phyloP scores from a whole-genome alignment of 805 yeast species.

The Blastobotrys terrestris region DNA sequence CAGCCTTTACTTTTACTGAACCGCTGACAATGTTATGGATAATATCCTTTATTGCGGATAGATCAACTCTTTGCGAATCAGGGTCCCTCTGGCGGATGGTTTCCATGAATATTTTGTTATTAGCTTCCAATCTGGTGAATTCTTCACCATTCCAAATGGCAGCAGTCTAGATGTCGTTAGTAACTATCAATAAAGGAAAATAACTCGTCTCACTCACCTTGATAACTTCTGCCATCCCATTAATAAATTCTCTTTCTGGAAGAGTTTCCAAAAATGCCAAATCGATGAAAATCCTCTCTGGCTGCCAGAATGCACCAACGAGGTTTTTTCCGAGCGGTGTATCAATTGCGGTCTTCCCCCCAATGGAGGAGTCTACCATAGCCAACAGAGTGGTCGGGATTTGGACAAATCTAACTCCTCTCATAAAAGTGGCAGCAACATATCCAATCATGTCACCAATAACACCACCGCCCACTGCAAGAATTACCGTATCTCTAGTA shows the following conservation, averaged over 20 bases:
- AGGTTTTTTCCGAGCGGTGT: conserved; percentile 94
- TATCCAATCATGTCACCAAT: conserved; percentile 99
- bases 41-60: conserved; percentile 64
- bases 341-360: conserved; percentile 98
- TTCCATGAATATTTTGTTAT: conserved; percentile 62
- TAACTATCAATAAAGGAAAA: neutral
- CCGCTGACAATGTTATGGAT: conserved; percentile 74
- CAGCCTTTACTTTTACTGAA: conserved; percentile 85
- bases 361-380: conserved; percentile 97
- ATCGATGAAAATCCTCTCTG: conserved; percentile 80
- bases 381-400: conserved; percentile 90
- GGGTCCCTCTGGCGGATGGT: conserved; percentile 49
- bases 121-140: conserved; percentile 74
- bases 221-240: conserved; percentile 97
- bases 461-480: conserved; percentile 97
- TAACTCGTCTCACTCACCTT: conserved; percentile 37
- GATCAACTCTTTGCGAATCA: conserved; percentile 48
- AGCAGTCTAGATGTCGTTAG: conserved; percentile 50
- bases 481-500: conserved; percentile 88
- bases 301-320: conserved; percentile 97
- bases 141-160: conserved; percentile 95
- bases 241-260: conserved; percentile 90
- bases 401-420: conserved; percentile 92
- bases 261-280: conserved; percentile 79
- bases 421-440: conserved; percentile 99